phyloP scores from a whole-genome alignment of 257 asterid species.

The Datura wrightii region DNA sequence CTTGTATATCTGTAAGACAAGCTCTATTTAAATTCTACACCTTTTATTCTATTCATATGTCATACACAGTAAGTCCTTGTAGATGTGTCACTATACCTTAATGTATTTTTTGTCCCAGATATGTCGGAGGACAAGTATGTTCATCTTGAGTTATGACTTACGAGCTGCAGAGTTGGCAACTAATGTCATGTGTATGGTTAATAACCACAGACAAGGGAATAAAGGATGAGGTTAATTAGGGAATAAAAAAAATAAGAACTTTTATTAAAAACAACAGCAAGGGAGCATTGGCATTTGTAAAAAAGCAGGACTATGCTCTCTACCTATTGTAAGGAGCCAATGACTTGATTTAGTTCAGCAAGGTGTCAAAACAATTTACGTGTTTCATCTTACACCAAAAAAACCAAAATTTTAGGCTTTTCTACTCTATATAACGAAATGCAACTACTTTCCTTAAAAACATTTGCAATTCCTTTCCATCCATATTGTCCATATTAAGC shows the following conservation, averaged over 20 bases:
- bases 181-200: neutral
- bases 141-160: neutral
- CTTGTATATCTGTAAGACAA: neutral
- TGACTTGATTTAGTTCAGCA: neutral
- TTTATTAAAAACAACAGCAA: neutral
- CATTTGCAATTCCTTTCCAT: neutral
- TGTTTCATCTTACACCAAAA: neutral
- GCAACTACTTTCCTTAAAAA: neutral
- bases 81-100: neutral
- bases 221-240: neutral
- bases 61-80: neutral
- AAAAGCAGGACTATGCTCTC: neutral
- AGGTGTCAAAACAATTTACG: neutral
- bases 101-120: neutral
- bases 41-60: neutral
- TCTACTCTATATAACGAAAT: neutral
- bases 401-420: no score
- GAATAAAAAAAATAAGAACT: neutral
- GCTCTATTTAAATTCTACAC: neutral
- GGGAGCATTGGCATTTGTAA: neutral
- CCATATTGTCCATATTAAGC: neutral
- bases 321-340: neutral
- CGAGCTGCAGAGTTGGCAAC: neutral
- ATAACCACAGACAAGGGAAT: neutral
- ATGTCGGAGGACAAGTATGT: neutral